These are phyloP conservation scores for Boletus subparvulus DNA, from an alignment of 768 basidiomycete genomes.

Conservation along the genomic window DNA sequence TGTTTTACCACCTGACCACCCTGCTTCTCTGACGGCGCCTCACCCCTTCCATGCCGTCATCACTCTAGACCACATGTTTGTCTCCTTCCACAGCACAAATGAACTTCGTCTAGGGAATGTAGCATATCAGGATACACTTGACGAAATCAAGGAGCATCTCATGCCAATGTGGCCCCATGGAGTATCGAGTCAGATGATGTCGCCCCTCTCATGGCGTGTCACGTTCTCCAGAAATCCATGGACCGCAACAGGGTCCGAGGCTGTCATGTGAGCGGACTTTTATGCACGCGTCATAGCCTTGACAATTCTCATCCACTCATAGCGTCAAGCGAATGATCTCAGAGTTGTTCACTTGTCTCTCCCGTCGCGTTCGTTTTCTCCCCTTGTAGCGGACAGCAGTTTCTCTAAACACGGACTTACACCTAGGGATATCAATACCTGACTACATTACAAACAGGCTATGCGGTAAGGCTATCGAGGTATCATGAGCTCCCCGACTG, in stretches of 20 bases:
- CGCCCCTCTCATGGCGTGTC: constrained; percentile 53
- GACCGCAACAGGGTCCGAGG: constrained; percentile 56
- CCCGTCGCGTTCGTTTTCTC: constrained; percentile 47
- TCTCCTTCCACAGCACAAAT: constrained; percentile 64
- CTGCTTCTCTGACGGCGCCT: constrained; percentile 20
- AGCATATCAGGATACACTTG: constrained; percentile 52
- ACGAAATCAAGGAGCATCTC: constrained; percentile 57
- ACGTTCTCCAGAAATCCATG: constrained; percentile 68
- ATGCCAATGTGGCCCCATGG: constrained; percentile 71
- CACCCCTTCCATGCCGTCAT: constrained; percentile 22
- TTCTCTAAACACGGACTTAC: constrained; percentile 8
- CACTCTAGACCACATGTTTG: constrained; percentile 64
- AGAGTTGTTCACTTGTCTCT: constrained; percentile 59
- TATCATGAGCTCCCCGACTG: constrained; percentile 7
- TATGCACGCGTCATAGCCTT: neutral
- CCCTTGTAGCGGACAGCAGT: constrained; percentile 4
- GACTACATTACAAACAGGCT: constrained; percentile 57
- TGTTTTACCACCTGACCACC: constrained; percentile 1
- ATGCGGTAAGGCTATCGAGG: constrained; percentile 41
- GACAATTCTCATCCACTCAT: constrained; percentile 21
- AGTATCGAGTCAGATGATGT: constrained; percentile 42
- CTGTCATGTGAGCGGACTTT: constrained; percentile 44
- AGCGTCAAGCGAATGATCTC: constrained; percentile 64
- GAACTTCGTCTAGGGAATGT: constrained; percentile 53
- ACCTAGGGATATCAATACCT: constrained; percentile 71